These are phyloP conservation scores for Starmera caribaea DNA, from an alignment of 805 yeast genomes.

Conservation along the genomic window DNA sequence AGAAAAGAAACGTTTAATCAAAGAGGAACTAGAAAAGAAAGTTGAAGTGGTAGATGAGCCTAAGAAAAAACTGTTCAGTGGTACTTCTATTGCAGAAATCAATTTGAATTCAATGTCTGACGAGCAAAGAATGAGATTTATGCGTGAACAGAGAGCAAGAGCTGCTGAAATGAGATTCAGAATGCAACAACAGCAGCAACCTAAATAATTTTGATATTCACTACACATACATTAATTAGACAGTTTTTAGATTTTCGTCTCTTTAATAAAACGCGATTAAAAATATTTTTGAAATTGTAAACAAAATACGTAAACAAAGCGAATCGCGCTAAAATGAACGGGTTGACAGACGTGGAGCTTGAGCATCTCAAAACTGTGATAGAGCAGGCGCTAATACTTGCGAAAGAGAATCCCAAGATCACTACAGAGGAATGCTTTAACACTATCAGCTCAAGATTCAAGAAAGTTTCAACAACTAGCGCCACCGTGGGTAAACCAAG, in stretches of 20 bases:
- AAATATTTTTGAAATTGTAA: too few species aligned
- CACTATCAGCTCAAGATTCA: not conserved
- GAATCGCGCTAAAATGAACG: too few species aligned
- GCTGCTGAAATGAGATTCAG: constrained; percentile 87
- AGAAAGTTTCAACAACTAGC: not conserved
- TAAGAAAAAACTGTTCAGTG: constrained; percentile 19
- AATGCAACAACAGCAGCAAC: constrained; percentile 19
- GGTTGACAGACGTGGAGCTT: too few species aligned
- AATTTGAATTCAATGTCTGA: constrained; percentile 57
- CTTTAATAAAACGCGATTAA: too few species aligned
- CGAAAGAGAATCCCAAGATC: too few species aligned
- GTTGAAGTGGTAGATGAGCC: constrained; percentile 29
- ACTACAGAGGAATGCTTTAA: not conserved
- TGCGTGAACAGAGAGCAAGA: constrained; percentile 92
- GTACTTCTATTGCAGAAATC: constrained; percentile 22
- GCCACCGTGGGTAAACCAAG: not conserved
- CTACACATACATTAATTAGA: not conserved
- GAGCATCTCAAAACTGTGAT: too few species aligned
- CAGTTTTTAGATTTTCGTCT: too few species aligned
- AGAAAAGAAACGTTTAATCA: constrained; percentile 31
- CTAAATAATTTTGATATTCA: constrained; percentile 5
- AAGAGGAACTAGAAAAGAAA: constrained; percentile 30
- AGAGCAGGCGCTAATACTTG: too few species aligned
- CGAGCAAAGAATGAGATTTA: constrained; percentile 65
- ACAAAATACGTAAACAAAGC: too few species aligned